These are phyloP conservation scores for Coemansia sp. DNA, from an alignment of 192 early-diverging fungal genomes.

Conservation along the genomic window DNA sequence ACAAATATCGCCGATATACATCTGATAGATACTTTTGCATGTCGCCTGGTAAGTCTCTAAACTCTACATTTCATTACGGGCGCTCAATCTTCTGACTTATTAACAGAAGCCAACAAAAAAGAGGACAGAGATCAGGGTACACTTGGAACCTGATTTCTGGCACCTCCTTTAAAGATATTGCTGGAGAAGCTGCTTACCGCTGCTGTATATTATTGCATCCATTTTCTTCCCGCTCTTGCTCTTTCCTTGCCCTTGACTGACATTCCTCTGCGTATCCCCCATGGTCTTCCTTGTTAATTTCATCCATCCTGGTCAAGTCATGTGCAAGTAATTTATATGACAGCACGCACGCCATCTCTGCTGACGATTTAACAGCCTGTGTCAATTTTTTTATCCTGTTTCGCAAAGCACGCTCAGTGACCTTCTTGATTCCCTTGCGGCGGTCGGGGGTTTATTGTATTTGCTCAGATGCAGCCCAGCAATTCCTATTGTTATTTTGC, in stretches of 20 bases:
- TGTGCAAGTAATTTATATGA: background rate
- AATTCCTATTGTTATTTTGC: background rate
- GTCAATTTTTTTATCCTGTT: background rate
- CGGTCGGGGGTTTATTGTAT: background rate
- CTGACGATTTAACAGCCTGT: background rate
- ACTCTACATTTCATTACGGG: background rate
- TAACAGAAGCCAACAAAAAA: no score
- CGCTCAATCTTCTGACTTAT: no score
- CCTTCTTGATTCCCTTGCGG: background rate
- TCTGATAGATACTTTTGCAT: background rate
- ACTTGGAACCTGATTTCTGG: no score
- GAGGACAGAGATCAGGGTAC: no score
- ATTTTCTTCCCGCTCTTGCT: background rate
- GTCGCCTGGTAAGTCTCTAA: background rate
- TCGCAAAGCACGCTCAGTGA: background rate
- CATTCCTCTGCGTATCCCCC: background rate
- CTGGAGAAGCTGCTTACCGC: background rate
- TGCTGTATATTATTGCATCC: slow-evolving; percentile 3
- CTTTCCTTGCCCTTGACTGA: background rate
- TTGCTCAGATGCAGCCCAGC: background rate
- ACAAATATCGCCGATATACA: slow-evolving; percentile 14
- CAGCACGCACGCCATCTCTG: background rate
- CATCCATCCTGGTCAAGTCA: slow-evolving; percentile 2
- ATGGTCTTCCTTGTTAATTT: background rate
- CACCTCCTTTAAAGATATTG: background rate